Base-by-base conservation (phyloP, 2,329 filamentous ascomycete genomes). In the Aspergillus pseudoglaucus region DNA sequence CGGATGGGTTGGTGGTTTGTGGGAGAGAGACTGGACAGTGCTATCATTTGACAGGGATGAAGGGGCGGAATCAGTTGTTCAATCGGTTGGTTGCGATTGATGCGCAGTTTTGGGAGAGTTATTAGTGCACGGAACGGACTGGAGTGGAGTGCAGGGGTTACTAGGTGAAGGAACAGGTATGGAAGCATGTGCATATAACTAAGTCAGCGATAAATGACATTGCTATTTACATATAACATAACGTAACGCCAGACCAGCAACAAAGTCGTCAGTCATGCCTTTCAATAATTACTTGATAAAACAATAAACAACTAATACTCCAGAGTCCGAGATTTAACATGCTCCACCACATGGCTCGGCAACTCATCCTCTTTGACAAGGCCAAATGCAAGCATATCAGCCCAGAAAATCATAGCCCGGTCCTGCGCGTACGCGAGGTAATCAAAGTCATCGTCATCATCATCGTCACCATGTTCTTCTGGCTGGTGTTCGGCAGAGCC, bases 381-480 rank as follows among this genome's bases (percentile, higher is more conserved):
- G 0, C 90, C 90, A 68, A 95, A 69, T 47, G 78, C 73, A 47
- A 97, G 73, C 45, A 89, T 83, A 71, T 98, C 93, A 1, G 90
- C 90, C 87, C 91, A 94, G 71, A 98, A 93, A 69, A 96, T 93
- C 72, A 93, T 76, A 0, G 89, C 90, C 12, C 93, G 79, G 55
- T 96, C 88, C 69, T 95, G 88, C 6, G 93, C 84, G 69, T 97
- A 98, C 9, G 80, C 82, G 20, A 98, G 75, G 66, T 97, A 98
- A 68, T 98, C 90, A 63, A 97, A 98, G 61, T 88, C 87, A 39
- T 53, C 22, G 22, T 22, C 22, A 22, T 22, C 22, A 1, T 1
- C 22, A 22, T 22, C 22, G 22, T 5, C 22, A 22, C 22, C 3
- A 5, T 22, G 5, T 6, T 22, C 22, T 22, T 22, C 39, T 9